phyloP scores from a whole-genome alignment of 2,329 filamentous ascomycete species.

The Gremmenia infestans region DNA sequence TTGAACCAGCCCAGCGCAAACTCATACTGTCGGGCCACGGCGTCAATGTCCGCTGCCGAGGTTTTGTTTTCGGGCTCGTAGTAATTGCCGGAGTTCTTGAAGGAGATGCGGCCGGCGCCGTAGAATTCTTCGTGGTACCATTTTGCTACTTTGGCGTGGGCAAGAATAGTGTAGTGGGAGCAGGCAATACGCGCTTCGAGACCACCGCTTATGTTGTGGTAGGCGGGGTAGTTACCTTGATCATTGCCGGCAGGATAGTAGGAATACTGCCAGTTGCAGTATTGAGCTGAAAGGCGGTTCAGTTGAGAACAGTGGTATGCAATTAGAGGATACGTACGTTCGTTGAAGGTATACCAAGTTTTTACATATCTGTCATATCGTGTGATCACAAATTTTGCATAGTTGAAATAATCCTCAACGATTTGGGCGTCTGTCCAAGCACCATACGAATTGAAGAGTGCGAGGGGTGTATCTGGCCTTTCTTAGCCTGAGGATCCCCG shows the following conservation, averaged over 20 bases:
- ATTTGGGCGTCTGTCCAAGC: conserved; percentile 44
- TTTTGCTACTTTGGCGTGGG: conserved; percentile 45
- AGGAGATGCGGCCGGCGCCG: conserved; percentile 43
- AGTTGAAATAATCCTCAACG: conserved; percentile 47
- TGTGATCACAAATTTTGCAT: conserved; percentile 47
- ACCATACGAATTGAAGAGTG: conserved; percentile 38
- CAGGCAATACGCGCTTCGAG: conserved; percentile 40
- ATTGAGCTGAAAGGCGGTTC: conserved; percentile 29
- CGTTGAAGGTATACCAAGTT: conserved; percentile 52
- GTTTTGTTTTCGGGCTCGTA: conserved; percentile 41
- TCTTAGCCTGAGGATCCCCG: background rate
- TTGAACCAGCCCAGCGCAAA: conserved; percentile 45
- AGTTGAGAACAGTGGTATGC: conserved; percentile 9
- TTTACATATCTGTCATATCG: conserved; percentile 48
- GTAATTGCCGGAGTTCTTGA: conserved; percentile 42
- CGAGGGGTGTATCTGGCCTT: conserved; percentile 22
- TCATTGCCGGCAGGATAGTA: conserved; percentile 37
- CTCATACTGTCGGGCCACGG: conserved; percentile 34
- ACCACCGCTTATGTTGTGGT: conserved; percentile 37
- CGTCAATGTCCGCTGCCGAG: conserved; percentile 21
- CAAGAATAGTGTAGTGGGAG: conserved; percentile 41
- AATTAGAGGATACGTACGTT: conserved; percentile 35
- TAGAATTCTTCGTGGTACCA: conserved; percentile 51
- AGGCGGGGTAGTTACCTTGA: conserved; percentile 39
- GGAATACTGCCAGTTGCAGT: conserved; percentile 45